These are phyloP conservation scores for Pleurotus eryngii DNA, from an alignment of 768 basidiomycete genomes.

Conservation along the genomic window DNA sequence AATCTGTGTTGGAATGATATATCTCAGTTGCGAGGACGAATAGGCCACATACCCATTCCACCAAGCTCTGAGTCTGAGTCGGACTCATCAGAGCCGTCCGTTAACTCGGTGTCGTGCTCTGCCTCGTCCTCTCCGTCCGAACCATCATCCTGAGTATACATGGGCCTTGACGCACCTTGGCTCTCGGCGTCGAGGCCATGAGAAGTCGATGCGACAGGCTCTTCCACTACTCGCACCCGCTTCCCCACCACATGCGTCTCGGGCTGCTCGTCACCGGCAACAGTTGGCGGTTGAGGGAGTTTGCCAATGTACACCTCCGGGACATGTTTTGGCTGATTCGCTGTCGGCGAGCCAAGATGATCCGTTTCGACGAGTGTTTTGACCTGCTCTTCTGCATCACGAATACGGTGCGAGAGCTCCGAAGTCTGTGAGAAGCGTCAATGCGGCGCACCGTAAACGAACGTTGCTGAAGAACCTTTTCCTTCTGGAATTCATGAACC, in stretches of 20 bases:
- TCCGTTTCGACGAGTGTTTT: slow-evolving; percentile 71
- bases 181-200: neutral
- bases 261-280: neutral
- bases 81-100: slow-evolving; percentile 67
- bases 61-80: slow-evolving; percentile 34
- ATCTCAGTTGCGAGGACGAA: neutral
- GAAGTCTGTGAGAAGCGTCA: slow-evolving; percentile 49
- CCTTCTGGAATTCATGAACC: slow-evolving; percentile 89
- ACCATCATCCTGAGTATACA: slow-evolving; percentile 3
- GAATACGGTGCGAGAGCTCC: slow-evolving; percentile 80
- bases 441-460: neutral
- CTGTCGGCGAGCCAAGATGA: slow-evolving; percentile 3
- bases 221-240: neutral
- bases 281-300: neutral
- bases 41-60: neutral
- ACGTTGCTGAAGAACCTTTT: slow-evolving; percentile 52
- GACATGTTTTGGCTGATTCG: neutral
- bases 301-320: neutral
- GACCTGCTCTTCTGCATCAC: slow-evolving; percentile 78
- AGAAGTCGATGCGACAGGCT: neutral
- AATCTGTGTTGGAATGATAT: slow-evolving; percentile 21
- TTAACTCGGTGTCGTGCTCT: slow-evolving; percentile 29
- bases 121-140: slow-evolving; percentile 3
- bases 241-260: neutral
- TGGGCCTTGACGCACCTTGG: slow-evolving; percentile 5